Evolutionary conservation across 371 early-diverging fungal genomes (phyloP).

Genomic region (Capniomyces stellatus): DNA sequence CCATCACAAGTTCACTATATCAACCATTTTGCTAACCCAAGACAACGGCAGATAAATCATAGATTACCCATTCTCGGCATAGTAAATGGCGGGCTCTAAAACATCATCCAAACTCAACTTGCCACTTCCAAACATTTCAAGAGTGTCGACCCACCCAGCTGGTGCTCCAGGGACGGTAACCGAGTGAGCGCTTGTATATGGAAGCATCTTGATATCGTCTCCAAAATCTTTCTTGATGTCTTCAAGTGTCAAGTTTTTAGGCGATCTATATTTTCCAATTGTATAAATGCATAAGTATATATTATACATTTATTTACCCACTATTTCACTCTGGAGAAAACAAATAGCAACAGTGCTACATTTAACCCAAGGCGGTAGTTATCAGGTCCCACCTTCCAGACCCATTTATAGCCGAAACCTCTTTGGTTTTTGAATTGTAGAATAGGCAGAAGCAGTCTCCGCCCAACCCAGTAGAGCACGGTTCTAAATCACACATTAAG

Average conservation of each 20-base stretch:
- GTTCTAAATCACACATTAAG: constrained; percentile 47
- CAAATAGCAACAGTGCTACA: no score
- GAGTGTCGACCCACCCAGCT: constrained; percentile 53
- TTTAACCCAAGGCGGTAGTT: no score
- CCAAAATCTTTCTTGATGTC: constrained; percentile 20
- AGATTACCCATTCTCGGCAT: constrained; percentile 53
- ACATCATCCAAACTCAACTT: constrained; percentile 36
- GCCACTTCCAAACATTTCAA: constrained; percentile 50
- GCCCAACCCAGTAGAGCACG: constrained; percentile 76
- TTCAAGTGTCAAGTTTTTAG: constrained; percentile 35
- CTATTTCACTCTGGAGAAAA: neutral
- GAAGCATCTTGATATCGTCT: constrained; percentile 20
- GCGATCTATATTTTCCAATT: constrained; percentile 24
- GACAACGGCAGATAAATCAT: no score
- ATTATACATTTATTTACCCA: neutral
- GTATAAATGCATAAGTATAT: constrained; percentile 8
- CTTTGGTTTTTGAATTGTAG: constrained; percentile 39
- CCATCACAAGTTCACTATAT: no score
- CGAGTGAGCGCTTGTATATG: constrained; percentile 31
- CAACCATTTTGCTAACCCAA: no score
- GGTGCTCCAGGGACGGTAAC: constrained; percentile 78
- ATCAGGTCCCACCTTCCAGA: constrained; percentile 49
- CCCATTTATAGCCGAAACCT: constrained; percentile 48
- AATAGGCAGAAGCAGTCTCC: constrained; percentile 81
- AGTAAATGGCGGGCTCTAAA: constrained; percentile 44